Base-by-base conservation (phyloP, 495 filamentous ascomycete species). In the Podospora conica region DNA sequence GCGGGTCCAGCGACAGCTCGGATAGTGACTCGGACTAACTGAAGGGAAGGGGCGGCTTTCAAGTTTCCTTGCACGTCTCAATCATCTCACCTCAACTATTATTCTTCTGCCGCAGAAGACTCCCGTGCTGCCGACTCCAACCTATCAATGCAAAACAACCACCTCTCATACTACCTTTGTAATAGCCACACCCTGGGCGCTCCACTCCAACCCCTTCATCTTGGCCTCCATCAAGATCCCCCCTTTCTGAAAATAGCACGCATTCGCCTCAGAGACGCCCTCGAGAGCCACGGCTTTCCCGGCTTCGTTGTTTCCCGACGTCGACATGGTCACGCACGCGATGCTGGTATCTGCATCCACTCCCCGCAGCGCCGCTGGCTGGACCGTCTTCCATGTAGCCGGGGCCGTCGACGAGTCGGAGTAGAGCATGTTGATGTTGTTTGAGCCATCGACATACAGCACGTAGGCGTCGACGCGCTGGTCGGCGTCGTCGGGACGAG, bases 121-220 rank as follows among this genome's bases (percentile, higher is more conserved):
- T n/a, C 33, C 18, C 15, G 6, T 48, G 3, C 18, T 48, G n/a
- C n/a, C n/a, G n/a, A 48, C 40, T 48, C 40, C 18, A n/a, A 48
- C 40, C 18, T 18, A 1, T n/a, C 18, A 18, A 1, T 18, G 18
- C 18, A n/a, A n/a, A n/a, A n/a, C n/a, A n/a, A n/a, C 15, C 7
- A n/a, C 15, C n/a, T 48, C 4, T 48, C 18, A 48, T 5, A 18
- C 33, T 5, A 18, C 33, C 40, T 48, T 48, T 48, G 15, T 6
- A n/a, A 48, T 48, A 7, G n/a, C 40, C 18, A 48, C 6, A 8
- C 40, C 83, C 61, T 80, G 78, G 0, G 31, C 66, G 9, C 20
- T 53, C 68, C 65, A 72, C 8, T 68, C 64, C 48, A 3, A 40
- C 9, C 57, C 55, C 9, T 58, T 33, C n/a, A 68, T 18, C 62